Evolutionary conservation across 2,329 filamentous ascomycete genomes (phyloP).

Genomic region (Amylocarpus encephaloides): DNA sequence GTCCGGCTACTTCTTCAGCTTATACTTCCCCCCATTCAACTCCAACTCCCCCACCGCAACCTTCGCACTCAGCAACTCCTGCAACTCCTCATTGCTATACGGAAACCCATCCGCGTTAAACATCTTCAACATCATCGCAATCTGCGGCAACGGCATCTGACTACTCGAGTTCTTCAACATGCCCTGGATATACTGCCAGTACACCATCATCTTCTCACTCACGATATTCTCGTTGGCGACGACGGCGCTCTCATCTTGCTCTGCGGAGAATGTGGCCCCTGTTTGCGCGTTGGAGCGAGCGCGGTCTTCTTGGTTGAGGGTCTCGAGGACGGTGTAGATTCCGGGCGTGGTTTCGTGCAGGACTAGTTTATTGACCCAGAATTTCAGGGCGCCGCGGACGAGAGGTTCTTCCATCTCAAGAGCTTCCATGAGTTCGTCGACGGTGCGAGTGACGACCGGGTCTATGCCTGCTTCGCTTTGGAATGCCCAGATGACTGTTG

Average conservation of each 20-base stretch:
- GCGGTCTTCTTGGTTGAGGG: conserved; percentile 40
- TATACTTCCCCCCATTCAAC: conserved; percentile 64
- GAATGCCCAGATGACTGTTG: conserved; percentile 82
- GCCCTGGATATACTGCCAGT: conserved; percentile 86
- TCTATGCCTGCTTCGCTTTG: conserved; percentile 36
- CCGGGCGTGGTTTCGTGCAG: conserved; percentile 50
- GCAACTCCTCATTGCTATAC: conserved; percentile 82
- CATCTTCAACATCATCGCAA: conserved; percentile 94
- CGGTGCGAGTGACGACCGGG: conserved; percentile 32
- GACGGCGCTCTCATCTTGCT: conserved; percentile 13
- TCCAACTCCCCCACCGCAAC: conserved; percentile 66
- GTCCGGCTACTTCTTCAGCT: conserved; percentile 56
- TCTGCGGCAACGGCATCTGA: conserved; percentile 71
- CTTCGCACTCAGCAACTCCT: conserved; percentile 73
- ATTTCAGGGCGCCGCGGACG: conserved; percentile 58
- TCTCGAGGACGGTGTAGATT: conserved; percentile 64
- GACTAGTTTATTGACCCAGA: conserved; percentile 66
- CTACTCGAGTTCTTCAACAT: conserved; percentile 90
- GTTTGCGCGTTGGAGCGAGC: conserved; percentile 26
- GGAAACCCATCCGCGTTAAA: conserved; percentile 81
- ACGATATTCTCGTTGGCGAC: conserved; percentile 48
- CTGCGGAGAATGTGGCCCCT: conserved; percentile 11
- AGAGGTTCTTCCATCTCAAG: conserved; percentile 71
- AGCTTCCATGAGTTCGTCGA: conserved; percentile 45
- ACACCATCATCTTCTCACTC: conserved; percentile 62